Evolutionary conservation across 106 monocot species (phyloP), one percentile per base, ranked within the genome.

Genomic region (Allium fistulosum): DNA sequence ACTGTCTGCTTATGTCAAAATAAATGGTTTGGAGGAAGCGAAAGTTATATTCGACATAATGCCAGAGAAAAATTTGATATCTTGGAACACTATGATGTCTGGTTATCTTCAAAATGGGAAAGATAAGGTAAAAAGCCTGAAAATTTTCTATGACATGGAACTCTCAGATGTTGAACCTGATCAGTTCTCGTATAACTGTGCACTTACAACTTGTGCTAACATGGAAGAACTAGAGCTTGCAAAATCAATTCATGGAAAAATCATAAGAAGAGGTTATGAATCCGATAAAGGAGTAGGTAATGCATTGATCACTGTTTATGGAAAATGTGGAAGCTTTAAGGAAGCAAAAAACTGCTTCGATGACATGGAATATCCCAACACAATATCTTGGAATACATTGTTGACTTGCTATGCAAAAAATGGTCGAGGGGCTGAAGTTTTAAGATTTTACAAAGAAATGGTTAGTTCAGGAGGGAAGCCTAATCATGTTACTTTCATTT

Each of bases 21-120:
- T 49, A 51, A 18, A 48, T 53, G 9, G 67, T 46, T 7, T 76
- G 12, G 17, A 67, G 14, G 71, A 71, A 58, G 80, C 80, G 67
- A 53, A 59, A 47, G 7, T 8, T 28, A 68, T 75, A 6, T 80
- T 80, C 62, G 61, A 71, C 62, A 56, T 47, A 48, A 80, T 76
- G 80, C 75, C 71, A 7, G 66, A 53, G 48, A 80, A 76, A 15
- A 80, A 71, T 67, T 65, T 72, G 48, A 76, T 80, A 67, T 60
- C 80, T 53, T 72, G 80, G 80, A 80, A 80, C 53, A 80, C 75
- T 57, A 71, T 80, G 71, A 76, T 80, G 80, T 71, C 52, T 67
- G 80, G 75, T 15, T 80, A 76, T 62, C 80, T 80, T 55, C 75
- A 76, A 22, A 58, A 52, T 48, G 22, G 53, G 10, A 78, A 53